Percentiles rank a stretch among this genome's conserved stretches.
These are phyloP conservation scores for Boletus bicolor DNA, from an alignment of 768 basidiomycete genomes.

Conservation along the genomic window DNA sequence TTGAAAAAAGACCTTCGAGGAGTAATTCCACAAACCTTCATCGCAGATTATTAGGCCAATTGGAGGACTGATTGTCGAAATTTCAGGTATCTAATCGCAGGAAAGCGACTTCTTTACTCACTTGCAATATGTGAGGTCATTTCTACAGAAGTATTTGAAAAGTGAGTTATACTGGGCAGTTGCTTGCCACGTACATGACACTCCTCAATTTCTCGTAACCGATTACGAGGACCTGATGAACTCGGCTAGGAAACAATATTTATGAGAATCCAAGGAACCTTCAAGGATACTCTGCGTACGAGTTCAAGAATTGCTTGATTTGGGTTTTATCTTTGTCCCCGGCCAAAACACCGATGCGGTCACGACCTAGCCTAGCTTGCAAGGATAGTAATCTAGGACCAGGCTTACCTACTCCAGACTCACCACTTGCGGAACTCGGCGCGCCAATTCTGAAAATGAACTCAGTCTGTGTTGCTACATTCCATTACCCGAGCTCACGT, in stretches of 20 bases:
- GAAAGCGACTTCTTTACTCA: constrained; percentile 31
- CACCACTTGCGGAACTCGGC: constrained; percentile 95
- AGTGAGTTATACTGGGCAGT: background rate
- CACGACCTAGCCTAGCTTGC: constrained; percentile 48
- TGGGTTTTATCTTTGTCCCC: constrained; percentile 55
- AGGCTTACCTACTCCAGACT: constrained; percentile 25
- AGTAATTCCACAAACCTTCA: constrained; percentile 56
- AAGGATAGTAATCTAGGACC: background rate
- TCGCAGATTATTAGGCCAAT: constrained; percentile 95
- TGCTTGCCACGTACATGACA: constrained; percentile 58
- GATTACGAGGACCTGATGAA: constrained; percentile 85
- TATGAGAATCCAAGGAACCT: background rate
- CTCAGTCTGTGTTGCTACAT: background rate
- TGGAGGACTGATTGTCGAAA: constrained; percentile 56
- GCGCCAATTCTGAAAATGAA: constrained; percentile 76
- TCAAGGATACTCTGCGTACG: constrained; percentile 41
- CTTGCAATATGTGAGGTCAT: constrained; percentile 63
- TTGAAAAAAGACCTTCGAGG: background rate
- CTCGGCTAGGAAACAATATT: constrained; percentile 42
- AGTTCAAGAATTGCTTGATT: constrained; percentile 71
- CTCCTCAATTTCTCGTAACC: constrained; percentile 90
- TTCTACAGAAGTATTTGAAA: constrained; percentile 32
- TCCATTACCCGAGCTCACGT: constrained; percentile 43
- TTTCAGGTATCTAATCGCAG: background rate
- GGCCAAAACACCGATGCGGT: constrained; percentile 54